Evolutionary conservation across 192 early-diverging fungal genomes (phyloP).

Genomic region (Geosiphon pyriformis): DNA sequence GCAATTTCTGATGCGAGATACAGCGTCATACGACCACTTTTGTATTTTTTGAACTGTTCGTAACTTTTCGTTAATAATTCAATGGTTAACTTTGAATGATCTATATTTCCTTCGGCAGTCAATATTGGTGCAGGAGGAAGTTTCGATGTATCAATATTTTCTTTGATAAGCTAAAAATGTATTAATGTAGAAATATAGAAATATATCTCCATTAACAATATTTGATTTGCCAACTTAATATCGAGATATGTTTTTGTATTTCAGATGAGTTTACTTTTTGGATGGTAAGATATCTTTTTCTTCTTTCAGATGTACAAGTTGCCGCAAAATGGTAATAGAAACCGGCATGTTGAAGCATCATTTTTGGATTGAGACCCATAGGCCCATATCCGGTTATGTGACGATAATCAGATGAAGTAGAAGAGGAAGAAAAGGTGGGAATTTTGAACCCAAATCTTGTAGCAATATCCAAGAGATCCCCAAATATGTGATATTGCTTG

Average conservation of each 20-base stretch:
- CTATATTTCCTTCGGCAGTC: conserved; percentile 47
- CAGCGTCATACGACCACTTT: conserved; percentile 71
- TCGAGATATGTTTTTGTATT: neutral
- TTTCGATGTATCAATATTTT: conserved; percentile 10
- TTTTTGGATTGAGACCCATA: conserved; percentile 50
- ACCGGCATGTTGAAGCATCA: conserved; percentile 79
- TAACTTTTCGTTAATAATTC: conserved; percentile 89
- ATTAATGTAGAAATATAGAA: neutral
- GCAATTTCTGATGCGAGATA: conserved; percentile 86
- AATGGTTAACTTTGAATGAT: conserved; percentile 67
- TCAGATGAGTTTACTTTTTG: no score
- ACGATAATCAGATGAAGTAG: conserved; percentile 31
- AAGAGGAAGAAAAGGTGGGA: conserved; percentile 24
- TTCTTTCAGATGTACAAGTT: conserved; percentile 64
- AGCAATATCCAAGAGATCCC: conserved; percentile 68
- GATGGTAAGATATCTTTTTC: conserved; percentile 50
- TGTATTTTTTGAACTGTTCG: conserved; percentile 76
- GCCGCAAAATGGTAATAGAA: conserved; percentile 79
- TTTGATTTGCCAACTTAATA: neutral
- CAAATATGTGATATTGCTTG: conserved; percentile 78
- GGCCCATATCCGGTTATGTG: conserved; percentile 25
- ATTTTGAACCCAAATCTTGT: conserved; percentile 61
- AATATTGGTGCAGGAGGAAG: conserved; percentile 36
- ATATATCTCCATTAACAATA: neutral
- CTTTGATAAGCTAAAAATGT: neutral